These are phyloP conservation scores for Talaromyces funiculosus DNA, from an alignment of 2,329 filamentous ascomycete genomes.

Conservation along the genomic window DNA sequence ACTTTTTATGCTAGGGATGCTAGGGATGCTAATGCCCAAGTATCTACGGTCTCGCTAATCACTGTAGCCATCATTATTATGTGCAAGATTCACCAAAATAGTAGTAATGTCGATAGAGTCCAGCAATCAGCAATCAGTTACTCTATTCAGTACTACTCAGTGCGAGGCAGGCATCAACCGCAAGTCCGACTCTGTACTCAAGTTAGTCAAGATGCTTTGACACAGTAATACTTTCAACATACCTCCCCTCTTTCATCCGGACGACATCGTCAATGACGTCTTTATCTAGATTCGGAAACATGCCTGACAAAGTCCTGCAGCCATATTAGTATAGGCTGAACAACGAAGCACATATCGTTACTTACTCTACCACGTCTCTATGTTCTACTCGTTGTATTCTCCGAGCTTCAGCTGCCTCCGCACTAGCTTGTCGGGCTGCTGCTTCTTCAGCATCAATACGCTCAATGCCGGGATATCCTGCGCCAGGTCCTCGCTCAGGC, in stretches of 20 bases:
- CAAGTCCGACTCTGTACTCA: constrained; percentile 63
- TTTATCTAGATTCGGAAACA: constrained; percentile 93
- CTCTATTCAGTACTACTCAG: constrained; percentile 40
- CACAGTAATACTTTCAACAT: constrained; percentile 36
- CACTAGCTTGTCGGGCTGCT: constrained; percentile 82
- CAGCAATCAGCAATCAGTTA: background rate
- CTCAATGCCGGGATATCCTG: constrained; percentile 23
- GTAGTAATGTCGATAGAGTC: background rate
- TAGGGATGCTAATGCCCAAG: background rate
- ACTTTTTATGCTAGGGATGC: background rate
- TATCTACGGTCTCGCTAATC: background rate
- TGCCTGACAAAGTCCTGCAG: constrained; percentile 69
- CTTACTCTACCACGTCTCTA: constrained; percentile 74
- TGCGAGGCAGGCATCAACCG: constrained; percentile 80
- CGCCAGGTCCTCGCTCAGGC: constrained; percentile 47
- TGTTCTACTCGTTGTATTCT: constrained; percentile 80
- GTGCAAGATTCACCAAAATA: background rate
- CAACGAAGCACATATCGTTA: constrained; percentile 8
- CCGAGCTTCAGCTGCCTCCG: constrained; percentile 81
- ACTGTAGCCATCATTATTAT: background rate
- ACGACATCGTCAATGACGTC: constrained; percentile 97
- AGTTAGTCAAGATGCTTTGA: constrained; percentile 13
- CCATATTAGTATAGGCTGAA: background rate
- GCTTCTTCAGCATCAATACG: constrained; percentile 72
- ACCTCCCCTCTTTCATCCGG: constrained; percentile 90